Conservation (phyloP, 2,329 filamentous ascomycete species). For the Fusarium secorum region DNA sequence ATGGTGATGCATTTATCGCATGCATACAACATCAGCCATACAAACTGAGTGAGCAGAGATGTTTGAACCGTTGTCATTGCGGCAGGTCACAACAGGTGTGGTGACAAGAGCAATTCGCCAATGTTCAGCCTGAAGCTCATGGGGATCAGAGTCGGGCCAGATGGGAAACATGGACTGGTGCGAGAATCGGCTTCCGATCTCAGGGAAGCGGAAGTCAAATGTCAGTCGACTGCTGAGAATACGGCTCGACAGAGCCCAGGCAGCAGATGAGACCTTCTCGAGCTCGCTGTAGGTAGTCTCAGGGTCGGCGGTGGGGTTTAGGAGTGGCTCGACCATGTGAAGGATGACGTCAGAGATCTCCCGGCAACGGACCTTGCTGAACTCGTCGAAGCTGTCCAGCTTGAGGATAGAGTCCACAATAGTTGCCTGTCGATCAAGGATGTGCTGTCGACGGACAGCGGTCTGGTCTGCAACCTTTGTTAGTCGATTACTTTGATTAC, state of each 20-base stretch:
- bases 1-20: conserved; percentile 48
- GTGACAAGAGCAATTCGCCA: conserved; percentile 62
- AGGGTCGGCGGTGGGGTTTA: conserved; percentile 48
- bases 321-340: conserved; percentile 50
- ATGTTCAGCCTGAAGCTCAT: conserved; percentile 58
- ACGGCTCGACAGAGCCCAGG: conserved; percentile 56
- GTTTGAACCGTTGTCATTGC: conserved; percentile 58
- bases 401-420: conserved; percentile 51
- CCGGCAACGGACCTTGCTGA: conserved; percentile 47
- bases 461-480: conserved; percentile 45
- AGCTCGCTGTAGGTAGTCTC: conserved; percentile 54
- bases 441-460: conserved; percentile 49
- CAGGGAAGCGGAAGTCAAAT: conserved; percentile 59
- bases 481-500: background rate
- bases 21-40: conserved; percentile 58
- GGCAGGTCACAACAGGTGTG: conserved; percentile 62
- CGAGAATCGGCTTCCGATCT: conserved; percentile 58
- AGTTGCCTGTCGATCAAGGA: conserved; percentile 49
- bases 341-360: conserved; percentile 54
- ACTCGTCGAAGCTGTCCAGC: conserved; percentile 42
- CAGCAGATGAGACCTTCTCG: conserved; percentile 50
- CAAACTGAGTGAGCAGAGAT: conserved; percentile 55
- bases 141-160: conserved; percentile 52
- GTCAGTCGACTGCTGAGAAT: conserved; percentile 56
- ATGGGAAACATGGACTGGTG: conserved; percentile 57